Evolutionary conservation across 2,329 filamentous ascomycete genomes (phyloP).

Genomic region (Chrysosporium keratinophilum): DNA sequence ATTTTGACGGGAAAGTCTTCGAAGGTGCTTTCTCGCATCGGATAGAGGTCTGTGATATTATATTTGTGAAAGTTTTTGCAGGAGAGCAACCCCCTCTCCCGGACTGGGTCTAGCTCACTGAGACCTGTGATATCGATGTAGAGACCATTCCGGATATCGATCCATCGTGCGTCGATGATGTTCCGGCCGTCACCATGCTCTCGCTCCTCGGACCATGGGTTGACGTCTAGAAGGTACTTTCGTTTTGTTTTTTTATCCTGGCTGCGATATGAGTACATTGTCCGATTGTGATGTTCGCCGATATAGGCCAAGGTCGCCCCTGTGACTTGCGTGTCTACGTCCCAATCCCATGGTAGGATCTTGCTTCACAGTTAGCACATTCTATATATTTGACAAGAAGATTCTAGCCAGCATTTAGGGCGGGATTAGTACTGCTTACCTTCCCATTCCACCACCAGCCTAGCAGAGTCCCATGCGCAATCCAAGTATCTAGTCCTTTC

Average conservation of each 20-base stretch:
- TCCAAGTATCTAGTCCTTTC: constrained; percentile 67
- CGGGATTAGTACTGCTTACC: constrained; percentile 27
- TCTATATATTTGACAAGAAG: neutral
- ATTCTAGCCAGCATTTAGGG: constrained; percentile 3
- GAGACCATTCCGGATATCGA: constrained; percentile 63
- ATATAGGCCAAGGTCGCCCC: constrained; percentile 56
- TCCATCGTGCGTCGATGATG: constrained; percentile 76
- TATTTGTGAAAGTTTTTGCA: constrained; percentile 76
- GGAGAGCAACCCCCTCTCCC: constrained; percentile 56
- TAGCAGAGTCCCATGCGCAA: constrained; percentile 71
- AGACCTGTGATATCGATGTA: constrained; percentile 77
- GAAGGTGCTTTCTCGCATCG: constrained; percentile 61
- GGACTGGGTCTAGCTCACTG: constrained; percentile 52
- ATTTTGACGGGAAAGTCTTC: constrained; percentile 62
- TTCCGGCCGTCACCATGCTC: constrained; percentile 59
- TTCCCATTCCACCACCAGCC: constrained; percentile 81
- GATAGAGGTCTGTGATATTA: constrained; percentile 59
- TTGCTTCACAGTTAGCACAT: constrained; percentile 20
- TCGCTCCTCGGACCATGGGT: constrained; percentile 56
- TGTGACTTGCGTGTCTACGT: constrained; percentile 71
- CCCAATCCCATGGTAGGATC: constrained; percentile 75
- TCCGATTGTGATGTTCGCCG: constrained; percentile 57
- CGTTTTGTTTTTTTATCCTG: constrained; percentile 36
- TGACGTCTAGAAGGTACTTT: constrained; percentile 64
- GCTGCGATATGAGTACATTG: constrained; percentile 42